phyloP scores from a whole-genome alignment of 1,284 basidiomycete species.

The Fistulina hepatica region DNA sequence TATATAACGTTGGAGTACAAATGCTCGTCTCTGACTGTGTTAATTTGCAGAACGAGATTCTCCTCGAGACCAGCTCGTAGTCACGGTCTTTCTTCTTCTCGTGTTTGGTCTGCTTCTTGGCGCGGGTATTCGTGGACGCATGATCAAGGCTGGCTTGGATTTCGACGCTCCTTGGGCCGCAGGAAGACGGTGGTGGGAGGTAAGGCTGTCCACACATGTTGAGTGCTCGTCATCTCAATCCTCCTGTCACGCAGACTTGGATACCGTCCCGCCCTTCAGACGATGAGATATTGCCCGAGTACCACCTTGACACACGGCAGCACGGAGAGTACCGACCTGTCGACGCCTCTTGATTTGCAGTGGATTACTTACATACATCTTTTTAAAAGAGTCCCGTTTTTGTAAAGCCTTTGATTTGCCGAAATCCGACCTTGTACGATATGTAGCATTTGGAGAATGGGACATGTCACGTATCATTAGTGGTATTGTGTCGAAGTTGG shows the following conservation, averaged over 20 bases:
- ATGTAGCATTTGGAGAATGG: no score
- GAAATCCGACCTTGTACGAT: no score
- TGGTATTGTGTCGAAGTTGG: no score
- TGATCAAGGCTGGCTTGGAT: constrained; percentile 65
- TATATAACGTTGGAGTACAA: background rate
- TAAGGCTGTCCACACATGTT: constrained; percentile 25
- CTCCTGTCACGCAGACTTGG: constrained; percentile 36
- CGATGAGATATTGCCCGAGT: constrained; percentile 1
- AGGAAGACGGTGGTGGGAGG: constrained; percentile 71
- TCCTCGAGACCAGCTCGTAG: constrained; percentile 82
- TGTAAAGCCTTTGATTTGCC: no score
- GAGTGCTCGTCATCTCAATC: constrained; percentile 1
- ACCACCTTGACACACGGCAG: constrained; percentile 5
- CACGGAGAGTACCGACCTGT: constrained; percentile 11
- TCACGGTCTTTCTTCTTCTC: constrained; percentile 79
- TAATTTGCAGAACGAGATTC: constrained; percentile 56
- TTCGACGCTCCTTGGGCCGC: constrained; percentile 50
- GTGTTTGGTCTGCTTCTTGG: constrained; percentile 76
- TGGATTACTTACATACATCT: no score
- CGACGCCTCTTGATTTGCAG: background rate
- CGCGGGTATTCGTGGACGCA: constrained; percentile 73
- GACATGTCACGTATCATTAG: no score
- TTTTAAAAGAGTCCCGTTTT: no score
- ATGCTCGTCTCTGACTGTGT: background rate
- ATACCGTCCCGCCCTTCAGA: constrained; percentile 25